A percentile compares a stretch with the other conserved stretches of the same genome.
phyloP scores from a whole-genome alignment of 2,329 filamentous ascomycete genomes.

The Cytospora paraplurivora region DNA sequence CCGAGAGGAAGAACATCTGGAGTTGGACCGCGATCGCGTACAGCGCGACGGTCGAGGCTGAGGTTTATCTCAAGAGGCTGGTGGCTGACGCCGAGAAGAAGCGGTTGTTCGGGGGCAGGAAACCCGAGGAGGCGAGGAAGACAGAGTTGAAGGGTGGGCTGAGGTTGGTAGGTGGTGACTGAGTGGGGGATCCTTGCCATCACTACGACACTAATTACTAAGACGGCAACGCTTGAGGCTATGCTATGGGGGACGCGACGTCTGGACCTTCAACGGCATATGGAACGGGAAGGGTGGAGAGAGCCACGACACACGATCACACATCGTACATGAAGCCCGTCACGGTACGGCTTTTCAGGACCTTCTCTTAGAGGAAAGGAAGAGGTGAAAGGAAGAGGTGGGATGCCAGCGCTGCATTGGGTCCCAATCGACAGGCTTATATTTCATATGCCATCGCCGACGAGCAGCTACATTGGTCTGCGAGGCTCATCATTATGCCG shows the following conservation, averaged over 20 bases:
- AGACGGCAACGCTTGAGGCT: not conserved
- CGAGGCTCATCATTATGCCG: not conserved
- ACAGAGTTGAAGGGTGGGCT: conserved; percentile 50
- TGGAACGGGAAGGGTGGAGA: not conserved
- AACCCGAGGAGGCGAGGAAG: conserved; percentile 45
- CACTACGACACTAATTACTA: not conserved
- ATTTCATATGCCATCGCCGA: not conserved
- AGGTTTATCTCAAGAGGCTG: conserved; percentile 80
- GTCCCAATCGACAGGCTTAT: not conserved
- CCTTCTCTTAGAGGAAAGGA: not conserved
- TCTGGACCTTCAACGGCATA: not conserved
- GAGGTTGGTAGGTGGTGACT: conserved; percentile 41
- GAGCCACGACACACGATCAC: not conserved
- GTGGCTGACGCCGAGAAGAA: conserved; percentile 71
- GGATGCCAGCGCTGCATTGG: not conserved
- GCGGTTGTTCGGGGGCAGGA: conserved; percentile 42
- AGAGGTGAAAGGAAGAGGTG: too few species aligned
- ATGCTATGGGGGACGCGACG: not conserved
- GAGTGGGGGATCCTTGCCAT: conserved; percentile 22
- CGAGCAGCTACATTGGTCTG: not conserved
- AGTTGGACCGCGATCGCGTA: conserved; percentile 85
- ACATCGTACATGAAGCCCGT: not conserved
- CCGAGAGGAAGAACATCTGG: conserved; percentile 71
- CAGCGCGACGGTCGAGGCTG: conserved; percentile 77
- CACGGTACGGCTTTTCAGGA: not conserved